These are phyloP conservation scores for Sisymbrium irio DNA, from an alignment of 345 rosid species.

Conservation along the genomic window DNA sequence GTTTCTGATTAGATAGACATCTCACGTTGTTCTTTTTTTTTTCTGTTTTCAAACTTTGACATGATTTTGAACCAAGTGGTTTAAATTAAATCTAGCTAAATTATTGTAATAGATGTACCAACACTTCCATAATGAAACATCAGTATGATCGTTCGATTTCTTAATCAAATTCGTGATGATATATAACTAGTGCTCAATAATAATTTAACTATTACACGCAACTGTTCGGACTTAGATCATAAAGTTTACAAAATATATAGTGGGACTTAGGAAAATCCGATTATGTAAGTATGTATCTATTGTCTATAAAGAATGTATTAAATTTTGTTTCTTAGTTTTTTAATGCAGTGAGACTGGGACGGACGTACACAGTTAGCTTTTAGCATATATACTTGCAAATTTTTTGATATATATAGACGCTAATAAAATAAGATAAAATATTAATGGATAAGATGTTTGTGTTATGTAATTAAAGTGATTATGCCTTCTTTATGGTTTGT, in stretches of 20 bases:
- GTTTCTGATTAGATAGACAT: conserved; percentile 32
- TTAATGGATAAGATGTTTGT: conserved; percentile 23
- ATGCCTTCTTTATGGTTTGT: conserved; percentile 30
- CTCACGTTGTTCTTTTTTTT: conserved; percentile 23
- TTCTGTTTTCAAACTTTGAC: not conserved
- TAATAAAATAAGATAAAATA: not conserved
- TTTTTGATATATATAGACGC: not conserved
- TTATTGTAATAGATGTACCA: not conserved
- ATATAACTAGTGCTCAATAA: not conserved
- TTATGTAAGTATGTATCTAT: not conserved
- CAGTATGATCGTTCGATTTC: not conserved
- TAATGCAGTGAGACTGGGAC: not conserved
- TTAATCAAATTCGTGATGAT: not conserved
- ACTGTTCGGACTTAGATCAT: not conserved
- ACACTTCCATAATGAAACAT: not conserved
- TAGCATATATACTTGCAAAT: not conserved
- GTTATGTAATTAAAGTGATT: conserved; percentile 15
- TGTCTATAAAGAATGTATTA: not conserved
- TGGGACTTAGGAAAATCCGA: not conserved
- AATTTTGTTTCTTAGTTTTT: not conserved
- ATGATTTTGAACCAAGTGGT: not conserved
- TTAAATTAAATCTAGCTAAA: not conserved
- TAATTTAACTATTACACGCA: not conserved
- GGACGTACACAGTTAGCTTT: not conserved
- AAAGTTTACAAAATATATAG: not conserved